Base-by-base conservation (phyloP, 495 filamentous ascomycete genomes). In the Glonium stellatum region DNA sequence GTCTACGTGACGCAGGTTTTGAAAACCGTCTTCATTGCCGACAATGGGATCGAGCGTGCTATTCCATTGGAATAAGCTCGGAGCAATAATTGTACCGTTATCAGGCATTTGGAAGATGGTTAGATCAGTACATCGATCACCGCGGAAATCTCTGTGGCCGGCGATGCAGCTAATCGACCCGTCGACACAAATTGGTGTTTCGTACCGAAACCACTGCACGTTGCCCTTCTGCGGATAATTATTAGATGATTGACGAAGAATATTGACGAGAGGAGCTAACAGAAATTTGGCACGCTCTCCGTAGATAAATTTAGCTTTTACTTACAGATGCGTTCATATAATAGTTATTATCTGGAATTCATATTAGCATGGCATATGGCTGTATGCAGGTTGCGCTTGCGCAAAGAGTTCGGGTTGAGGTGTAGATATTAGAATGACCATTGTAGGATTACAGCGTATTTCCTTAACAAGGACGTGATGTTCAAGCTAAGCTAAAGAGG, bases 41-140 rank as follows among this genome's bases (percentile, higher is more conserved):
- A 36, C 18, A 6, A 68, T 49, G 51, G 15, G 18, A n/a, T 55
- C 57, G 5, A 68, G 35, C 13, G 48, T 59, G 34, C 23, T 58
- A 10, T 68, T 58, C 37, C 65, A 68, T 4, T 49, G 54, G 36
- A 68, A 62, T 25, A 68, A 51, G 4, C 54, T 46, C 12, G 54
- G 49, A 11, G 35, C 11, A 18, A 42, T 44, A 27, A 68, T 65
- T 11, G 53, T 42, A 12, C 13, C 36, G 4, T 27, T 23, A 36
- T 68, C 54, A 0, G 23, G 15, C 21, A 25, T 37, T 44, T 68
- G 65, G 55, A 35, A 68, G 15, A 68, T 62, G 1, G 65, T 68
- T 5, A 68, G 50, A 48, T 65, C 65, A 53, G 65, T 65, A 47
- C 65, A 68, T 31, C 65, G 65, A 0, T 62, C 52, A 11, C 65